These are phyloP conservation scores for Yamadazyma sp. DNA, from an alignment of 1,139 yeast species.

Conservation along the genomic window DNA sequence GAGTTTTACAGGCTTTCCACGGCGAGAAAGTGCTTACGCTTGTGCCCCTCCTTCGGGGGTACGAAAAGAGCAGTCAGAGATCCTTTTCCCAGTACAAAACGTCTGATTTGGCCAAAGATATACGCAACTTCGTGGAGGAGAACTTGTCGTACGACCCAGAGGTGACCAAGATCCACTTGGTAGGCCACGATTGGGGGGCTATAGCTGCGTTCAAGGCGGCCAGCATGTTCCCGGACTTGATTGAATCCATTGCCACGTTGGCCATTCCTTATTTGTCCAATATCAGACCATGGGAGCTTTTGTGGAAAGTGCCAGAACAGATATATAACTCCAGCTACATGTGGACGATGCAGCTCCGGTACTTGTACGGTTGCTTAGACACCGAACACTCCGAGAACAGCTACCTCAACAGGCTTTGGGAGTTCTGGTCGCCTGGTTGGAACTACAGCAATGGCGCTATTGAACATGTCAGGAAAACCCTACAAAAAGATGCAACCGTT, in stretches of 20 bases:
- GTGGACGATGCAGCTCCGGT: constrained; percentile 39
- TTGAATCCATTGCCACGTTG: constrained; percentile 36
- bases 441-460: constrained; percentile 27
- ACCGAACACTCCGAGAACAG: constrained; percentile 18
- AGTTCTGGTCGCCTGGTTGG: constrained; percentile 46
- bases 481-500: constrained; percentile 28
- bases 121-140: constrained; percentile 31
- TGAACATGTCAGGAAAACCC: constrained; percentile 27
- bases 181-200: constrained; percentile 54
- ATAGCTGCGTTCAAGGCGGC: constrained; percentile 38
- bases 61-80: constrained; percentile 38
- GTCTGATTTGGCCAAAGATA: constrained; percentile 35
- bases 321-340: constrained; percentile 38
- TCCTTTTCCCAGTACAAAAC: constrained; percentile 23
- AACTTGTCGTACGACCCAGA: constrained; percentile 15
- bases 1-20: constrained; percentile 19
- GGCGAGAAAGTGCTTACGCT: constrained; percentile 26
- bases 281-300: constrained; percentile 26
- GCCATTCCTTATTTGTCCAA: constrained; percentile 42
- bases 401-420: constrained; percentile 38
- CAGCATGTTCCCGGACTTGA: constrained; percentile 33
- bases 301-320: constrained; percentile 36
- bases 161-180: constrained; percentile 35
- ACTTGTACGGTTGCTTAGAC: constrained; percentile 25
- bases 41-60: constrained; percentile 45